These are phyloP conservation scores for Stephania yunnanensis DNA, from an alignment of 164 flowering plant genomes.

Conservation along the genomic window DNA sequence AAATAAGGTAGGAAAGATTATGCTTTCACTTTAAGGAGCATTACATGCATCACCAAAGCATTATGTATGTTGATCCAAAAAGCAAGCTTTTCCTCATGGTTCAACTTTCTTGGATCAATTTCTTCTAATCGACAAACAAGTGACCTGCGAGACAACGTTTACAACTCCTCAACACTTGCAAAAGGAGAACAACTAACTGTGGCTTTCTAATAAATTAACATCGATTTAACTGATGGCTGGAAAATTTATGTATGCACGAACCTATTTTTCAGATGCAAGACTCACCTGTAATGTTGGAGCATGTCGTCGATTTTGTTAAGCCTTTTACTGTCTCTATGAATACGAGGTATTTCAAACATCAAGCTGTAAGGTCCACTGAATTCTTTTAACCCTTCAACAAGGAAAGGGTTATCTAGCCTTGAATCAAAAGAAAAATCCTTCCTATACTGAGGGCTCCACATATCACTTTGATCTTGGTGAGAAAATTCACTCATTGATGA, in stretches of 20 bases:
- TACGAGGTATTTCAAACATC: conserved; percentile 76
- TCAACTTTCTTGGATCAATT: conserved; percentile 66
- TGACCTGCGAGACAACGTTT: conserved; percentile 37
- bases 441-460: conserved; percentile 76
- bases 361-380: conserved; percentile 91
- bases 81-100: conserved; percentile 83
- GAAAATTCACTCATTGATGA: conserved; percentile 73
- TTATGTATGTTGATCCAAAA: conserved; percentile 97
- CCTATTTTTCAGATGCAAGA: neutral
- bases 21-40: neutral
- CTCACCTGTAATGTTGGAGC: conserved; percentile 72
- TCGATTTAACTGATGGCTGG: neutral
- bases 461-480: conserved; percentile 57
- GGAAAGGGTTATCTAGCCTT: conserved; percentile 70
- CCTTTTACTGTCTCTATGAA: conserved; percentile 62
- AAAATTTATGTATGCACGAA: neutral
- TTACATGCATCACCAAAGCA: conserved; percentile 98
- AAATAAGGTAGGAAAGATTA: neutral
- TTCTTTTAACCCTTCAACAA: conserved; percentile 70
- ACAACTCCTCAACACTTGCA: neutral
- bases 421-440: conserved; percentile 72
- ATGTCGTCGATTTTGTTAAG: conserved; percentile 49
- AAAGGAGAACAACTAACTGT: neutral
- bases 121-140: conserved; percentile 65
- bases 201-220: neutral